Evolutionary conservation across 2,329 filamentous ascomycete genomes (phyloP).

Genomic region (Akanthomyces uredinophilus): DNA sequence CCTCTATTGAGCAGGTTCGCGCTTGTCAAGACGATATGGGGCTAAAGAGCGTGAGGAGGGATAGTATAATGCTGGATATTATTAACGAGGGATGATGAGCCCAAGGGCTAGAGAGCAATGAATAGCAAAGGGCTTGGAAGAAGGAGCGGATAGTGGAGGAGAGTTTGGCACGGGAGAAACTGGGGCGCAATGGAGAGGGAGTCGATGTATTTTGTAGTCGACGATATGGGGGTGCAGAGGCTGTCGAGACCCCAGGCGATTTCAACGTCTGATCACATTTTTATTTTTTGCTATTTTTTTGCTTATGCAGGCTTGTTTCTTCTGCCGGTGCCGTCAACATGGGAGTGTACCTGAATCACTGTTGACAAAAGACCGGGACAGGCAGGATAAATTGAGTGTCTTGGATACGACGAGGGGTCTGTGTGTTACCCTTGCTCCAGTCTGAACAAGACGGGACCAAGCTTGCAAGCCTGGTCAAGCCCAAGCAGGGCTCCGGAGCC

Average conservation of each 20-base stretch:
- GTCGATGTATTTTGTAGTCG: slow-evolving; percentile 15
- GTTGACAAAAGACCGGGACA: slow-evolving; percentile 22
- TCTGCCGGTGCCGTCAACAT: slow-evolving; percentile 8
- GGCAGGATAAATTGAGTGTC: slow-evolving; percentile 28
- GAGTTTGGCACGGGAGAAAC: slow-evolving; percentile 6
- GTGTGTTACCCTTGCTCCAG: slow-evolving; percentile 26
- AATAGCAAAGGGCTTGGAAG: slow-evolving; percentile 2
- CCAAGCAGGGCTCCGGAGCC: background rate
- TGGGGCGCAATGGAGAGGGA: slow-evolving; percentile 21
- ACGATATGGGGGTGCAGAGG: slow-evolving; percentile 13
- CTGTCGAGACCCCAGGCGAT: slow-evolving; percentile 10
- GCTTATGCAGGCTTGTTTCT: slow-evolving; percentile 10
- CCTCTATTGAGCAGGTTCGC: background rate
- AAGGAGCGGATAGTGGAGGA: slow-evolving; percentile 14
- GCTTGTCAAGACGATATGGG: slow-evolving; percentile 7
- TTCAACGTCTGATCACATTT: slow-evolving; percentile 5
- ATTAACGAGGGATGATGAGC: slow-evolving; percentile 14
- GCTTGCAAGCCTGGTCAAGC: background rate
- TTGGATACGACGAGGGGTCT: slow-evolving; percentile 28
- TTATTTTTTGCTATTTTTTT: slow-evolving; percentile 12
- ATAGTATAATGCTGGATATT: slow-evolving; percentile 7
- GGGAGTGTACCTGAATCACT: slow-evolving; percentile 26
- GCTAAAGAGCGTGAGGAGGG: slow-evolving; percentile 12
- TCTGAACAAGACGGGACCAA: slow-evolving; percentile 5
- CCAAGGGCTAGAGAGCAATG: slow-evolving; percentile 1